Conservation (phyloP, 2,329 filamentous ascomycete genomes). For the Curvularia sp. region DNA sequence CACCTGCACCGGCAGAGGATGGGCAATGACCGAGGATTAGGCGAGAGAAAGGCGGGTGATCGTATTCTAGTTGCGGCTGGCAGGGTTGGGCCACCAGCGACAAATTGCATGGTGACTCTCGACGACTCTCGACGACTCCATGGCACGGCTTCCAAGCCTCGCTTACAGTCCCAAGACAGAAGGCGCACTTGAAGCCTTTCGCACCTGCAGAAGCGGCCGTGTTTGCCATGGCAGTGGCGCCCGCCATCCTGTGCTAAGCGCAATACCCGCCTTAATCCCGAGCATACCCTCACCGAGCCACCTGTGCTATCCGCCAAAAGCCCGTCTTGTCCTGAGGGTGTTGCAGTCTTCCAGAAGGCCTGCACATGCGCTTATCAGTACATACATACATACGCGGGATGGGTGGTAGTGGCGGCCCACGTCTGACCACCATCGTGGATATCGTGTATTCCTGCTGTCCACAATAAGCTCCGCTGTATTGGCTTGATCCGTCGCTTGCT, state of each 20-base stretch:
- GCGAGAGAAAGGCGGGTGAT: conserved; percentile 3
- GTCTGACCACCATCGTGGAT: conserved; percentile 6
- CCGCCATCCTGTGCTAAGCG: conserved; percentile 11
- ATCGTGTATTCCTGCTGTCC: conserved; percentile 4
- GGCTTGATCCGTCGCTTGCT: conserved; percentile 2
- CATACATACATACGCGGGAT: neutral
- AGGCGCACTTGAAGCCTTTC: conserved; percentile 14
- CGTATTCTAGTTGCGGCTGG: neutral
- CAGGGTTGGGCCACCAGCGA: neutral
- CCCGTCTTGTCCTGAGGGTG: neutral
- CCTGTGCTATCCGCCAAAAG: conserved; percentile 4
- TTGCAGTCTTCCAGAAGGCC: conserved; percentile 8
- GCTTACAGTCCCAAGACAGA: conserved; percentile 13
- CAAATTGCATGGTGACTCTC: neutral
- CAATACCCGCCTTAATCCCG: conserved; percentile 17
- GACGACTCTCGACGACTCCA: no score
- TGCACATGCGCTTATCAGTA: neutral
- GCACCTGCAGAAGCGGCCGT: neutral
- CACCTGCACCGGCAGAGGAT: neutral
- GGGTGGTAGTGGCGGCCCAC: neutral
- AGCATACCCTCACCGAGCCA: neutral
- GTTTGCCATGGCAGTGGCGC: conserved; percentile 3
- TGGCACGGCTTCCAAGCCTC: neutral
- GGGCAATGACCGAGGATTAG: conserved; percentile 7
- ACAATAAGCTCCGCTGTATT: conserved; percentile 7